Evolutionary conservation across 2,329 filamentous ascomycete species (phyloP), one percentile per base, ranked within the genome.

Genomic region (Colletotrichum musicola): DNA sequence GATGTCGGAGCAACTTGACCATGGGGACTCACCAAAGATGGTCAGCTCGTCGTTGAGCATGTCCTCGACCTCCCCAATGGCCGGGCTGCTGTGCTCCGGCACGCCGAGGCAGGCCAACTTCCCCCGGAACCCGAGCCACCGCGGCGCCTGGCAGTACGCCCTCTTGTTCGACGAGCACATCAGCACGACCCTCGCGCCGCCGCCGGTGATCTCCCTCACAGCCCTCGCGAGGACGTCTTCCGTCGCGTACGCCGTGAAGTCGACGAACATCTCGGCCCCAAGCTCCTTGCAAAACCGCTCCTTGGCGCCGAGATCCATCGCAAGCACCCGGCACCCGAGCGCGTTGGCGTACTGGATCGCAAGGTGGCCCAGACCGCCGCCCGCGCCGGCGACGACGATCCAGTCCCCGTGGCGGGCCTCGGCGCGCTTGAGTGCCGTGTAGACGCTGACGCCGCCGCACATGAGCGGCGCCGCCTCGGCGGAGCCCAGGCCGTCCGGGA

Each of bases 381-480:
- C 77, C 2, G 71, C 77, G n/a, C 76, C 78, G 3, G 71, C 70
- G n/a, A 79, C 63, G 4, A 72, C 72, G 2, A 76, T 68, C 73
- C 73, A 76, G 38, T 76, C 70, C 4, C 75, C 75, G 7, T 71
- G 69, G 6, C 71, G 71, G 25, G 72, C 22, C 9, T 62, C 62
- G 40, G 69, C 69, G 44, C 58, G 60, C 71, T 81, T 82, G 64
- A 92, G 75, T 0, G 90, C 90, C 7, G 82, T 81, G 74, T 84
- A 93, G 9, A 89, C 82, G 0, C 90, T 93, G 42, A 92, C 83
- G 10, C 91, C 90, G 20, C 85, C 90, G 74, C 90, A 92, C 53
- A 93, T 82, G 84, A 92, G 87, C 2, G 90, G 89, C n/a, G 90
- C 81, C 9, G 80, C 78, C 27, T 77, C 72, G 16, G 77, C 79